Evolutionary conservation across 192 early-diverging fungal species (phyloP).

Genomic region (Bifiguratus adelaidae): DNA sequence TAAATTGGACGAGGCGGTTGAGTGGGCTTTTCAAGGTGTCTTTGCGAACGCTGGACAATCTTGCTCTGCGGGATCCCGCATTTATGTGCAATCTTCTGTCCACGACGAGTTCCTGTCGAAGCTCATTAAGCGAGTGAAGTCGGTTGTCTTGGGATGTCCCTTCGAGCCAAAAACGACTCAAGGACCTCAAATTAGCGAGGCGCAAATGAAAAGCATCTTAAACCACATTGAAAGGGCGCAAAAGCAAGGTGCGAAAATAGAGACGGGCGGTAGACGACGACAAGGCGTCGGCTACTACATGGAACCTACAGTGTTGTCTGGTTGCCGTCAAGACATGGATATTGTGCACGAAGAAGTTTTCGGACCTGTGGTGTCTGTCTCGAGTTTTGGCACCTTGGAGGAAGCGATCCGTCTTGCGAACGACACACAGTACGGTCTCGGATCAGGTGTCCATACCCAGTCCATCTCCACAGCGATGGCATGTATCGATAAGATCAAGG

Average conservation of each 20-base stretch:
- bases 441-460: conserved; percentile 54
- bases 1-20: conserved; percentile 49
- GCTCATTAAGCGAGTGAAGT: conserved; percentile 41
- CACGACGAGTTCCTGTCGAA: conserved; percentile 49
- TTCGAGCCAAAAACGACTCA: conserved; percentile 33
- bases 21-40: conserved; percentile 40
- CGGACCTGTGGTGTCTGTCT: conserved; percentile 60
- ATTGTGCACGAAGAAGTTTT: conserved; percentile 63
- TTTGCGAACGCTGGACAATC: conserved; percentile 69
- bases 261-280: conserved; percentile 13
- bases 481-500: conserved; percentile 30
- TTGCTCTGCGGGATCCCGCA: conserved; percentile 54
- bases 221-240: conserved; percentile 22
- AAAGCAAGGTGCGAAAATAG: conserved; percentile 17
- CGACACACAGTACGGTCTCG: conserved; percentile 55
- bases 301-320: conserved; percentile 30
- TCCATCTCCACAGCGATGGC: conserved; percentile 42
- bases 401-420: conserved; percentile 58
- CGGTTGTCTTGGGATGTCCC: conserved; percentile 51
- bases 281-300: conserved; percentile 4
- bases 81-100: conserved; percentile 54
- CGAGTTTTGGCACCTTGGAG: conserved; percentile 53
- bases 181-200: conserved; percentile 52
- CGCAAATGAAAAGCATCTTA: conserved; percentile 30
- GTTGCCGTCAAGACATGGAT: conserved; percentile 19